Percentiles rank a stretch among this genome's conserved stretches.
Conservation (phyloP, 129 eudicot genomes). For the Ambrosia artemisiifolia region DNA sequence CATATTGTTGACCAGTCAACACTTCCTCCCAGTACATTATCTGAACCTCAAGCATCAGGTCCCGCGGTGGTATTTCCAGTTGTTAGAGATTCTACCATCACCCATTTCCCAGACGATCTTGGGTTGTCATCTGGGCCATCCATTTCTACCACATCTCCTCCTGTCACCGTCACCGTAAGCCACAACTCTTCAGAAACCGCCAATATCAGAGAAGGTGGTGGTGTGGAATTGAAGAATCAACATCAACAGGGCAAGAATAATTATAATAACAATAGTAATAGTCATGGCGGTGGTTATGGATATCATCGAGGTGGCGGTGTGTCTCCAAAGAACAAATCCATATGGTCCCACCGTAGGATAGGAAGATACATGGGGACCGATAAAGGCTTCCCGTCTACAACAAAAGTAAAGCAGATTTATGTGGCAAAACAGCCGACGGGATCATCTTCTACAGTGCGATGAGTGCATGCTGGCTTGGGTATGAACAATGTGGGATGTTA, state of each 20-base stretch:
- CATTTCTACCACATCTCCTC: conserved; percentile 33
- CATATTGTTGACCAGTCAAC: conserved; percentile 51
- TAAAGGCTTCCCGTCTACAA: conserved; percentile 42
- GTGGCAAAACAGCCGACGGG: conserved; percentile 76
- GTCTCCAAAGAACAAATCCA: conserved; percentile 56
- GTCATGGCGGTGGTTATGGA: conserved; percentile 44
- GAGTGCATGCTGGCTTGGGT: conserved; percentile 1
- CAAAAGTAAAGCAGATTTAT: conserved; percentile 82
- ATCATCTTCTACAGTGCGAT: conserved; percentile 34
- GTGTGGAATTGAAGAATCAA: not conserved
- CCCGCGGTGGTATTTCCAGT: conserved; percentile 41
- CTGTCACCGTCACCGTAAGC: conserved; percentile 4
- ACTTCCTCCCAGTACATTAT: conserved; percentile 43
- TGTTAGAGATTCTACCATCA: conserved; percentile 34
- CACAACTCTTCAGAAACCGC: conserved; percentile 36
- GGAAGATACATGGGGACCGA: conserved; percentile 62
- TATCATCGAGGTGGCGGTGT: conserved; percentile 60
- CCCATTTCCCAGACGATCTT: conserved; percentile 52
- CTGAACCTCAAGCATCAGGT: conserved; percentile 49
- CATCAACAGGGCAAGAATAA: conserved; percentile 43
- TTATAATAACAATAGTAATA: not conserved
- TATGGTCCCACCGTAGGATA: conserved; percentile 67
- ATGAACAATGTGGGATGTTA: conserved; percentile 6
- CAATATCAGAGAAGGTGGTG: conserved; percentile 34
- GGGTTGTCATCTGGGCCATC: conserved; percentile 49